Base-by-base conservation (phyloP, 129 eudicot species). In the Silybum marianum region DNA sequence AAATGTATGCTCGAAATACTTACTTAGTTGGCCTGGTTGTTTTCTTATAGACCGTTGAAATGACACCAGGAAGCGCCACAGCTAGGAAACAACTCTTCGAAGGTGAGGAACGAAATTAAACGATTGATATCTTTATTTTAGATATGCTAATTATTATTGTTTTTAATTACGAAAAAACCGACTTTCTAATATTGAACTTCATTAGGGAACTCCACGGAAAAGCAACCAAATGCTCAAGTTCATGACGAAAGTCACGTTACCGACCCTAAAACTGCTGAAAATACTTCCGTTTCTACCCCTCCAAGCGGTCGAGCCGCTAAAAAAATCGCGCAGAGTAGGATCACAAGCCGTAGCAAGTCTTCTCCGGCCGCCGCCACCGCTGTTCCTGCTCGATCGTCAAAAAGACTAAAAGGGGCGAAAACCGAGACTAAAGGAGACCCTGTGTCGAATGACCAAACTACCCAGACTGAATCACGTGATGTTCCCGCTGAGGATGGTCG, bases 381-480 rank as follows among this genome's bases (percentile, higher is more conserved):
- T 44, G 8, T 44, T 24, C 86, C 93, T 32, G 48, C 80, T 10
- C 87, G 97, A 40, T 22, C 90, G 65, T 89, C 98, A 3, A 91
- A 87, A 78, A 85, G 98, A 71, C 88, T 89, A 68, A 85, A 89
- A 46, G 90, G 90, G 10, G 9, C 60, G 39, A 75, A 84, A 6
- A 77, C 83, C 16, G 86, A 93, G 58, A 63, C 77, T 36, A 68
- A 42, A 4, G 30, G 51, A 19, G 74, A 75, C 78, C 28, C 73
- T 32, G 21, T 24, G 19, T 76, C 80, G 21, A 88, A 63, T 46
- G 86, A 82, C 75, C 77, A 75, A 40, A 67, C 83, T 82, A 82
- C 62, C 58, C 66, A 81, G 22, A 77, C 83, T 77, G 79, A 85
- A 32, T 44, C 66, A 12, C 60, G 76, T 72, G 62, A 30, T 38